phyloP scores from a whole-genome alignment of 2,329 filamentous ascomycete genomes.

The Cladophialophora exuberans region DNA sequence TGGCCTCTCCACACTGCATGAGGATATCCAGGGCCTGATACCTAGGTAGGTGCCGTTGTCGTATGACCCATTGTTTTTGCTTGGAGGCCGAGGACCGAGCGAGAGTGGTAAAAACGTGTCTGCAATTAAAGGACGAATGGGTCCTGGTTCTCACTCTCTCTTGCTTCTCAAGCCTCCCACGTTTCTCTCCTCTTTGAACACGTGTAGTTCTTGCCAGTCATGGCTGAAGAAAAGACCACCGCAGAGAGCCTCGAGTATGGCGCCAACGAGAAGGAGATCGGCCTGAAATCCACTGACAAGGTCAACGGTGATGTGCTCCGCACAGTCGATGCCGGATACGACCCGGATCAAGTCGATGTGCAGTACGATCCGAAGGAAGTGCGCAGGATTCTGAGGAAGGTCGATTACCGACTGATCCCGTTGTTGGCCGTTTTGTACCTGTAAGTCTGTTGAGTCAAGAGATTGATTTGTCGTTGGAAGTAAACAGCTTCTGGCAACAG shows the following conservation, averaged over 20 bases:
- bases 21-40: too few relatives aligned
- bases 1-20: too few relatives aligned
- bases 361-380: constrained; percentile 6
- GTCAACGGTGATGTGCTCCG: background rate
- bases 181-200: background rate
- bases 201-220: background rate
- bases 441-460: constrained; percentile 15
- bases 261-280: constrained; percentile 14
- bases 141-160: constrained; percentile 5
- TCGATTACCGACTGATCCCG: constrained; percentile 22
- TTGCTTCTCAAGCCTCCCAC: background rate
- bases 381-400: constrained; percentile 11
- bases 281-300: background rate
- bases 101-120: too few relatives aligned
- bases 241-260: constrained; percentile 9
- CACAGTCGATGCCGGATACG: constrained; percentile 11
- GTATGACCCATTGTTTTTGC: too few relatives aligned
- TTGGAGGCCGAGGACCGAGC: too few relatives aligned
- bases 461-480: background rate
- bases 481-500: background rate
- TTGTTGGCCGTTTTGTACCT: constrained; percentile 19
- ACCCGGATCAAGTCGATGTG: constrained; percentile 2
- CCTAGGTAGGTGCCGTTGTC: too few relatives aligned
- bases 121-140: too few relatives aligned
- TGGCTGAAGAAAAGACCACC: constrained; percentile 3